Conservation (phyloP, 2,329 filamentous ascomycete genomes). For the Xylariaceae sp. region DNA sequence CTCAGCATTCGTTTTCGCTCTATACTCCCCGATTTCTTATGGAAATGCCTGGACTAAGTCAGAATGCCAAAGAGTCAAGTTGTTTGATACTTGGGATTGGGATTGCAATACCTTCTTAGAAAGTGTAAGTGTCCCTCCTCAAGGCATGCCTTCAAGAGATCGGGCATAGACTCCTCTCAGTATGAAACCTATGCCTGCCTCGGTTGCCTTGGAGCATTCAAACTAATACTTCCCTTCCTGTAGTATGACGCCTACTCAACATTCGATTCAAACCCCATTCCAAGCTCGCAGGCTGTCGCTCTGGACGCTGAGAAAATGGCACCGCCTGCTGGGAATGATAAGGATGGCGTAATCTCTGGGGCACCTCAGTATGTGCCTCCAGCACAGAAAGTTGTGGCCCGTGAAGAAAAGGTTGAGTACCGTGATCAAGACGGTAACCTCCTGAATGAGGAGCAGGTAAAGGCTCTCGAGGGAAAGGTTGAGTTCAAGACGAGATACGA, state of each 20-base stretch:
- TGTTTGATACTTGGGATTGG: constrained; percentile 90
- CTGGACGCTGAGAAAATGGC: constrained; percentile 21
- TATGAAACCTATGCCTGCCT: constrained; percentile 2
- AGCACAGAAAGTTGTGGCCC: constrained; percentile 44
- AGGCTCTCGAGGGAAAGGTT: constrained; percentile 81
- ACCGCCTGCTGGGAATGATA: constrained; percentile 22
- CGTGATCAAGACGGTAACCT: constrained; percentile 91
- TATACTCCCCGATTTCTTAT: constrained; percentile 88
- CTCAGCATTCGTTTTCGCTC: constrained; percentile 68
- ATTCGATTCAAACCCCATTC: constrained; percentile 25
- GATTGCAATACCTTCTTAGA: constrained; percentile 93
- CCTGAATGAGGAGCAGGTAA: constrained; percentile 76
- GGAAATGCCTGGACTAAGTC: constrained; percentile 90
- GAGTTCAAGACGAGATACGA: constrained; percentile 95
- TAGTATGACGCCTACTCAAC: constrained; percentile 48
- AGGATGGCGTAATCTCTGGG: constrained; percentile 39
- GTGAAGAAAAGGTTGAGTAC: constrained; percentile 86
- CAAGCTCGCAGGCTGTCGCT: constrained; percentile 25
- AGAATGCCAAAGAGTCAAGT: constrained; percentile 80
- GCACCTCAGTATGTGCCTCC: constrained; percentile 43
- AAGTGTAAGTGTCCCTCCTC: constrained; percentile 61
- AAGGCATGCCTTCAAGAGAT: constrained; percentile 35
- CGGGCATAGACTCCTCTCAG: constrained; percentile 22
- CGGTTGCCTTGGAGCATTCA: neutral
- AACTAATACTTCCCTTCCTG: constrained; percentile 10